Evolutionary conservation across 495 filamentous ascomycete genomes (phyloP), one percentile per base, ranked within the genome.

Genomic region (Penicillium desertorum): DNA sequence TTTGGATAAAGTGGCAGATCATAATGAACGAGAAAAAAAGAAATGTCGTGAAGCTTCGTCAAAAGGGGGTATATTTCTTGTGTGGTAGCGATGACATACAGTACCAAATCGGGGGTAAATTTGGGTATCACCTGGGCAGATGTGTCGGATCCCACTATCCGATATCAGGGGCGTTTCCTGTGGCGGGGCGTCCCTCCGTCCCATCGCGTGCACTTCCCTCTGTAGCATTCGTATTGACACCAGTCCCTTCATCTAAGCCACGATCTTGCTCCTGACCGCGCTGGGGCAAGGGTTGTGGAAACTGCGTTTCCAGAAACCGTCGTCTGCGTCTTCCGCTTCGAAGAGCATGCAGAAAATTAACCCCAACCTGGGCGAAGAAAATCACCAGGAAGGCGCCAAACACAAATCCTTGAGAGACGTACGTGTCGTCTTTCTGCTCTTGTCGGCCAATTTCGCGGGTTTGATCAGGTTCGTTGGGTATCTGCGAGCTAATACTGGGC

Each of bases 321-420:
- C 64, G 62, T 34, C 66, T 56, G 25, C 64, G 68, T 55, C 69
- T 57, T 46, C 71, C 65, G 2, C 41, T 46, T 37, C 71, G 68
- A 44, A 71, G 9, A 14, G 69, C 63, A 11, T 77, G 73, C 32
- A 70, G 36, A 20, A 68, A 57, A 34, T 76, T 71, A 42, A 64
- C 56, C 19, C 69, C 71, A 49, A 78, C 52, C 41, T 74, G 74
- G 7, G 58, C 68, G 34, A 66, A 53, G 23, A 76, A 76, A 4
- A 77, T 63, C 1, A 63, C 63, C 36, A 78, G 41, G 32, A 77
- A 73, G 1, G 68, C 60, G 7, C 66, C 72, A 29, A 76, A 51
- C 5, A 79, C 70, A 10, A 77, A 42, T 16, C 70, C 73, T 22
- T 72, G 73, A 20, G 73, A 60, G 25, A 77, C 36, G 43, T 73